These are phyloP conservation scores for Oryza glumipatula DNA, from an alignment of 176 grass and related monocot species.

Conservation along the genomic window DNA sequence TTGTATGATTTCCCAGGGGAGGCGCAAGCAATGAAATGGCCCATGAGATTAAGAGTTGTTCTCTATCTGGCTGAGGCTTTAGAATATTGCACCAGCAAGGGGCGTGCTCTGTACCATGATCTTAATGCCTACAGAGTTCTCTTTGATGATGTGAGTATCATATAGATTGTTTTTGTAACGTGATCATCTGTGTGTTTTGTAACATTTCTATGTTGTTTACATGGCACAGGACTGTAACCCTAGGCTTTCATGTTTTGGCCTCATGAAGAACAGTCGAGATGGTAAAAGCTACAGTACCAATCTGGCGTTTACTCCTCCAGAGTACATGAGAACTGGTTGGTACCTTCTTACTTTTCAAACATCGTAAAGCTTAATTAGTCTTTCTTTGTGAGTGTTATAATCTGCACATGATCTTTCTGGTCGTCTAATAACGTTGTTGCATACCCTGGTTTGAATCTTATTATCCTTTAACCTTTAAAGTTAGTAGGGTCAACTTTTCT, in stretches of 20 bases:
- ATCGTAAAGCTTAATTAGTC: conserved; percentile 20
- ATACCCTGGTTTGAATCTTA: neutral
- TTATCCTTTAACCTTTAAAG: conserved; percentile 36
- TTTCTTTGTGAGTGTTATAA: conserved; percentile 10
- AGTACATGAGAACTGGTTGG: conserved; percentile 98
- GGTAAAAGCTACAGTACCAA: conserved; percentile 99
- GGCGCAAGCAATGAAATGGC: conserved; percentile 97
- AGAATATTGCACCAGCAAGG: conserved; percentile 85
- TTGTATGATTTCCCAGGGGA: conserved; percentile 76
- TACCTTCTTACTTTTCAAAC: conserved; percentile 29
- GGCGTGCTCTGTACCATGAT: conserved; percentile 96
- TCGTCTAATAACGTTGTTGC: neutral
- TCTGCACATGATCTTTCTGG: conserved; percentile 12
- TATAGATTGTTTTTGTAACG: conserved; percentile 22
- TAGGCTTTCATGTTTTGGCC: conserved; percentile 98
- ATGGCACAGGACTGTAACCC: conserved; percentile 83
- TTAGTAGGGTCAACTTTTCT: neutral
- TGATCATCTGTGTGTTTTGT: conserved; percentile 28
- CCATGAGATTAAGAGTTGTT: conserved; percentile 94
- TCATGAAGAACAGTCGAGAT: conserved; percentile 98
- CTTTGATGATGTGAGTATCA: conserved; percentile 85
- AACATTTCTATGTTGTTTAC: conserved; percentile 31
- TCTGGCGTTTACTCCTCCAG: conserved; percentile 97
- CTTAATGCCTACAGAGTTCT: conserved; percentile 98
- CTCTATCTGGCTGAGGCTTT: conserved; percentile 93